Conservation (phyloP, 164 flowering plant species). For the Aristolochia californica region DNA sequence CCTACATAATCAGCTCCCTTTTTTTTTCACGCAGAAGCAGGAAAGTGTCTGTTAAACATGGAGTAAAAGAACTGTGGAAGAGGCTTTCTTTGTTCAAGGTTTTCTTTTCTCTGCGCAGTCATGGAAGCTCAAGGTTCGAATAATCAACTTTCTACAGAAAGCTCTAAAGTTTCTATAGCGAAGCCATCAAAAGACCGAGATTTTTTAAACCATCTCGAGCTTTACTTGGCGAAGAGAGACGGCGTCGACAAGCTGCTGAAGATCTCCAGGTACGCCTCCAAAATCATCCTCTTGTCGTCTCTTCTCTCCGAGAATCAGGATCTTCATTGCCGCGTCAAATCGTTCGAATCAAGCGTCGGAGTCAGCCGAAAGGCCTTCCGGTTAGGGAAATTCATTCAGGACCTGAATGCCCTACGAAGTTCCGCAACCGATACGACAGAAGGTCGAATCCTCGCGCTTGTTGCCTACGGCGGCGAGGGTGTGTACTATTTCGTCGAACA, state of each 20-base stretch:
- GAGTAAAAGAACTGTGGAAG: too few species aligned
- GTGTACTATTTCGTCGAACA: slow-evolving; percentile 79
- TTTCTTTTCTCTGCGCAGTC: neutral
- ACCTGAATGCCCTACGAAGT: slow-evolving; percentile 54
- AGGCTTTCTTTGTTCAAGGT: too few species aligned
- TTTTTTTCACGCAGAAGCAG: too few species aligned
- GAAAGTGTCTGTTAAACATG: too few species aligned
- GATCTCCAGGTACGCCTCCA: slow-evolving; percentile 84
- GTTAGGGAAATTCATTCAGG: slow-evolving; percentile 86
- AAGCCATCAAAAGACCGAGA: slow-evolving; percentile 24
- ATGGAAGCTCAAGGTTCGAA: neutral
- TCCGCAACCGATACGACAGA: slow-evolving; percentile 19
- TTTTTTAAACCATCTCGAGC: slow-evolving; percentile 59
- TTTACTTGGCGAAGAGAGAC: slow-evolving; percentile 74
- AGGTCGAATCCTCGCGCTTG: slow-evolving; percentile 27
- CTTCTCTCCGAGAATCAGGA: slow-evolving; percentile 24
- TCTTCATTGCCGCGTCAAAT: slow-evolving; percentile 34
- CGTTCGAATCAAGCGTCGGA: slow-evolving; percentile 85
- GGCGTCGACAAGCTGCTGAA: slow-evolving; percentile 96
- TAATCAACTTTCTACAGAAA: neutral
- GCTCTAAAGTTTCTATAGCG: neutral
- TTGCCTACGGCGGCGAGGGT: slow-evolving; percentile 89
- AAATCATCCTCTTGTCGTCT: slow-evolving; percentile 69
- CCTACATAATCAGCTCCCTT: too few species aligned
- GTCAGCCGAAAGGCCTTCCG: slow-evolving; percentile 87